Conservation (phyloP, 345 rosid genomes). For the Eutrema japonicum region DNA sequence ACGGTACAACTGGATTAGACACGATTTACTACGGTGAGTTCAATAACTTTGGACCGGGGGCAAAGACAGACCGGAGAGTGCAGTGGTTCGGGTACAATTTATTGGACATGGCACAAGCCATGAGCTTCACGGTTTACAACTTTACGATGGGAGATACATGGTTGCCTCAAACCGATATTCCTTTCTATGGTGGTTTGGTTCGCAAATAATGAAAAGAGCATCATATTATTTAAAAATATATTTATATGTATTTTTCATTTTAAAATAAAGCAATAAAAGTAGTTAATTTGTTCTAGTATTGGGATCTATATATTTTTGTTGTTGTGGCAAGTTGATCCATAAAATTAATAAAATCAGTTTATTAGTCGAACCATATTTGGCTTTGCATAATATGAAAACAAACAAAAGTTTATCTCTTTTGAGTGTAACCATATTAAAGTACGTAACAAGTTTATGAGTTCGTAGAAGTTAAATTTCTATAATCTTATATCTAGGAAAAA, state of each 20-base stretch:
- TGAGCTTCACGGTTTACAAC: conserved; percentile 63
- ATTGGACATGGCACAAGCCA: conserved; percentile 60
- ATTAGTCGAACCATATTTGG: neutral
- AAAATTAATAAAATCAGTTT: conserved; percentile 1
- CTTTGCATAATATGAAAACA: neutral
- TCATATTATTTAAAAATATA: neutral
- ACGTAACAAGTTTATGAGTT: neutral
- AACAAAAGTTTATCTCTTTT: neutral
- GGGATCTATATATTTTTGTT: neutral
- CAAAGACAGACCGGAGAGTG: conserved; percentile 57
- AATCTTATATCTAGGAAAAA: neutral
- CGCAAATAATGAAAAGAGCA: neutral
- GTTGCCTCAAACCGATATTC: conserved; percentile 62
- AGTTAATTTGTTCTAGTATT: conserved; percentile 6
- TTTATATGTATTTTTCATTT: conserved; percentile 6
- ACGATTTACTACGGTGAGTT: conserved; percentile 69
- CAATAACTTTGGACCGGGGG: conserved; percentile 62
- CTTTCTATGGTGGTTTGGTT: conserved; percentile 55
- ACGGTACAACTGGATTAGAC: conserved; percentile 58
- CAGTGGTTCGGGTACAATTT: conserved; percentile 64
- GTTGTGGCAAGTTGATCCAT: neutral
- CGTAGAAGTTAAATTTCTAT: neutral
- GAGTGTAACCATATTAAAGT: neutral
- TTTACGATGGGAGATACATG: conserved; percentile 71
- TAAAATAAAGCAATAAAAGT: conserved; percentile 4